phyloP scores from a whole-genome alignment of 2,329 filamentous ascomycete genomes.

The Botryotinia convoluta region DNA sequence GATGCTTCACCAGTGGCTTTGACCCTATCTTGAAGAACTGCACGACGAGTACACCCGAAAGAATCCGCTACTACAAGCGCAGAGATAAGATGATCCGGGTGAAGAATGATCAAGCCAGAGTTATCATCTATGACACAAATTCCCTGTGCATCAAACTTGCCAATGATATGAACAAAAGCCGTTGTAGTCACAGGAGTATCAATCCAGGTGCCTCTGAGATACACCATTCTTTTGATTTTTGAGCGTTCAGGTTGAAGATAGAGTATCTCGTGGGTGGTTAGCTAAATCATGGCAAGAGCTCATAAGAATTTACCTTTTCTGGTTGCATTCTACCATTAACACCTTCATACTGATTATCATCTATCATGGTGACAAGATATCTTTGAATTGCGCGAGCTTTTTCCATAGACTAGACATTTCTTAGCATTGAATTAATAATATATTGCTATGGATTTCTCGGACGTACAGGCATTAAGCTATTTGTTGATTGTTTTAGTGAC shows the following conservation, averaged over 20 bases:
- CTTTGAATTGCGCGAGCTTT: slow-evolving; percentile 78
- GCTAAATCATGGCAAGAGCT: neutral
- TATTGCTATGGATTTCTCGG: slow-evolving; percentile 38
- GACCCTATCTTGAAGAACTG: slow-evolving; percentile 90
- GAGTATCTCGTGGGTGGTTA: slow-evolving; percentile 58
- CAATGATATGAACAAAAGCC: slow-evolving; percentile 83
- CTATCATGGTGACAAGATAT: slow-evolving; percentile 74
- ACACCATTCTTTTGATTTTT: slow-evolving; percentile 63
- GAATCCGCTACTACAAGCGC: slow-evolving; percentile 96
- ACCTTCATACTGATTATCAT: slow-evolving; percentile 66
- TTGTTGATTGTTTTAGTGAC: slow-evolving; percentile 44
- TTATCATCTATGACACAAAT: slow-evolving; percentile 80
- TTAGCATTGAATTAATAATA: slow-evolving; percentile 53
- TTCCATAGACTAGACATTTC: slow-evolving; percentile 60
- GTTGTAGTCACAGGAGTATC: slow-evolving; percentile 73
- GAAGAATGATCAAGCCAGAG: slow-evolving; percentile 81
- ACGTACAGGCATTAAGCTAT: slow-evolving; percentile 53
- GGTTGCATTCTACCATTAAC: slow-evolving; percentile 55
- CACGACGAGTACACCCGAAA: slow-evolving; percentile 84
- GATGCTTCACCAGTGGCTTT: slow-evolving; percentile 83
- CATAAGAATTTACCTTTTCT: slow-evolving; percentile 63
- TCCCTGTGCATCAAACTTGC: slow-evolving; percentile 65
- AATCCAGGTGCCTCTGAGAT: slow-evolving; percentile 81
- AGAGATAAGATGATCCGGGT: slow-evolving; percentile 93
- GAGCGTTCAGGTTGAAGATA: slow-evolving; percentile 77